Conservation (phyloP, 108 stramenopile genomes). For the Schizochytrium sp. region DNA sequence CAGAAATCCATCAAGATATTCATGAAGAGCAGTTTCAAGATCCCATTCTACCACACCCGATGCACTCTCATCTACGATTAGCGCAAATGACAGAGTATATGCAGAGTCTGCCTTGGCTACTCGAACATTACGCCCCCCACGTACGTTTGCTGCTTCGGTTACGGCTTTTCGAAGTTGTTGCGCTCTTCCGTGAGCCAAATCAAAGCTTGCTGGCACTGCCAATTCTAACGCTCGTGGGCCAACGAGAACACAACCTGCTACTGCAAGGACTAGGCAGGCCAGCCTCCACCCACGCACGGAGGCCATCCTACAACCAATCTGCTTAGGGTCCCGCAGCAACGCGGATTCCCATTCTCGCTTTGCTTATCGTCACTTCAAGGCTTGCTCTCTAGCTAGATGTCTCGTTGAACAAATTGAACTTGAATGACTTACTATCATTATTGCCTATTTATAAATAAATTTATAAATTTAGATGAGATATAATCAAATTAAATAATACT, state of each 20-base stretch:
- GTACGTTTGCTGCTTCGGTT: neutral
- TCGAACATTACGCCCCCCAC: neutral
- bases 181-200: neutral
- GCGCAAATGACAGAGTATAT: neutral
- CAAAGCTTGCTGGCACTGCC: neutral
- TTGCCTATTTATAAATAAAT: too few species aligned
- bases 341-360: too few species aligned
- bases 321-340: too few species aligned
- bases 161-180: neutral
- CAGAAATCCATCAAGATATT: neutral
- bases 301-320: too few species aligned
- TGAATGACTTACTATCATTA: too few species aligned
- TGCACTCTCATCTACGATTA: conserved; percentile 5
- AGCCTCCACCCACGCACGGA: too few species aligned
- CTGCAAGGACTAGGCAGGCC: neutral
- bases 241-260: too few species aligned
- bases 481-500: too few species aligned
- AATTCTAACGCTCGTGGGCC: neutral
- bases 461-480: too few species aligned
- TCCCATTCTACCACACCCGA: neutral
- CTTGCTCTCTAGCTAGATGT: too few species aligned
- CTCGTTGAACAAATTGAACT: too few species aligned
- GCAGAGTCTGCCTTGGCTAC: neutral
- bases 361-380: too few species aligned
- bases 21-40: neutral